phyloP scores from a whole-genome alignment of 768 basidiomycete species.

The Tricholoma saponaceum region DNA sequence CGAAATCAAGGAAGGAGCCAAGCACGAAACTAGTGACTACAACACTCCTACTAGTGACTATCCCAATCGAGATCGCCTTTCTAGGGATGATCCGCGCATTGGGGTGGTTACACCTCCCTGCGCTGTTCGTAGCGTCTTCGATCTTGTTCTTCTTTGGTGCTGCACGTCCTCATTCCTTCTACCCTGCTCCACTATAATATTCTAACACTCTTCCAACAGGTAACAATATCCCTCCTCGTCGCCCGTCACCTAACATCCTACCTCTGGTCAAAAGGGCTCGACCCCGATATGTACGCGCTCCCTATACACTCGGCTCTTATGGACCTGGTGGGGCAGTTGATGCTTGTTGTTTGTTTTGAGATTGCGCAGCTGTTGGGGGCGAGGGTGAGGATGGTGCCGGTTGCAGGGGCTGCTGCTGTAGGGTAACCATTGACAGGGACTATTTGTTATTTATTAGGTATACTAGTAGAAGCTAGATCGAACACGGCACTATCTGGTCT shows the following conservation, averaged over 20 bases:
- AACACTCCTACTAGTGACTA: conserved; percentile 68
- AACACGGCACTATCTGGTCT: too few species aligned
- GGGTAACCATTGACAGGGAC: neutral
- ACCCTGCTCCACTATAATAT: neutral
- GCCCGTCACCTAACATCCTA: conserved; percentile 66
- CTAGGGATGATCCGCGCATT: conserved; percentile 57
- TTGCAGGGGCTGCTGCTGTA: too few species aligned
- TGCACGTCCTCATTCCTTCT: conserved; percentile 41
- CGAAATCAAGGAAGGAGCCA: conserved; percentile 21
- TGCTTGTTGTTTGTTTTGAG: conserved; percentile 75
- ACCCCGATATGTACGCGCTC: conserved; percentile 93
- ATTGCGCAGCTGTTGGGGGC: conserved; percentile 47
- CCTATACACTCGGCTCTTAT: conserved; percentile 88
- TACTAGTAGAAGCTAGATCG: neutral
- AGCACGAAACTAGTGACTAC: conserved; percentile 53
- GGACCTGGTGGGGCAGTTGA: conserved; percentile 78
- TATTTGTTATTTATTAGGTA: neutral
- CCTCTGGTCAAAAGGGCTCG: conserved; percentile 73
- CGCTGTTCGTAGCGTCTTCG: conserved; percentile 65
- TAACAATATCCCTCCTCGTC: conserved; percentile 61
- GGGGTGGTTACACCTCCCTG: conserved; percentile 75
- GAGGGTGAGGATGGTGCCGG: conserved; percentile 20
- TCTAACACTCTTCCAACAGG: conserved; percentile 41
- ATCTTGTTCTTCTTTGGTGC: conserved; percentile 71
- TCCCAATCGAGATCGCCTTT: conserved; percentile 81